Conservation (phyloP, 768 basidiomycete genomes). For the Leccinum aurantiacum region DNA sequence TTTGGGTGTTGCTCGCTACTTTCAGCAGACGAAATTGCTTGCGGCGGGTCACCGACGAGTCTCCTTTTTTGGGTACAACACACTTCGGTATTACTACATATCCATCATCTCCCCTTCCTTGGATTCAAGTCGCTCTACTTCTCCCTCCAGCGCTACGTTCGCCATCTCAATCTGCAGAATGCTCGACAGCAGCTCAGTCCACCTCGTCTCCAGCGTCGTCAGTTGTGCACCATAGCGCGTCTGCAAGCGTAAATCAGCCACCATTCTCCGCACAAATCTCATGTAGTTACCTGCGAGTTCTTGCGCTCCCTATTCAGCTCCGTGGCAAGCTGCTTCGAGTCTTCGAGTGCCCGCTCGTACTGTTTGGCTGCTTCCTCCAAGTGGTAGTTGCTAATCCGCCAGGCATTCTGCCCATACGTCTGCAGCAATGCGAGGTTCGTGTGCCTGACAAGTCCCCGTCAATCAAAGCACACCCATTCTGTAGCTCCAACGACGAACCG, state of each 20-base stretch:
- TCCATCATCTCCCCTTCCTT: slow-evolving; percentile 62
- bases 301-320: slow-evolving; percentile 89
- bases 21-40: slow-evolving; percentile 11
- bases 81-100: not conserved
- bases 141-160: slow-evolving; percentile 82
- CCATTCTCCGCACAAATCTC: not conserved
- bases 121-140: slow-evolving; percentile 61
- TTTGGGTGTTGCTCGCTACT: no score
- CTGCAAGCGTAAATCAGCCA: slow-evolving; percentile 38
- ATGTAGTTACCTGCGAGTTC: slow-evolving; percentile 65
- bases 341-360: slow-evolving; percentile 71
- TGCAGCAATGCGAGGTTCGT: slow-evolving; percentile 81
- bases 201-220: slow-evolving; percentile 77
- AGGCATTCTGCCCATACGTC: slow-evolving; percentile 87
- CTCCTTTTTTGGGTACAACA: slow-evolving; percentile 28
- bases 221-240: slow-evolving; percentile 78
- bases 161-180: slow-evolving; percentile 96
- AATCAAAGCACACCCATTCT: not conserved
- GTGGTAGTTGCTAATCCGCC: slow-evolving; percentile 89
- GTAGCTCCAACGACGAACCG: slow-evolving; percentile 46
- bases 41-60: slow-evolving; percentile 13
- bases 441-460: slow-evolving; percentile 48
- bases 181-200: slow-evolving; percentile 90
- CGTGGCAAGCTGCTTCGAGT: slow-evolving; percentile 73
- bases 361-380: slow-evolving; percentile 75